A percentile compares a stretch with the other conserved stretches of the same genome.
Evolutionary conservation across 2,329 filamentous ascomycete genomes (phyloP).

Genomic region (Botryotinia calthae): DNA sequence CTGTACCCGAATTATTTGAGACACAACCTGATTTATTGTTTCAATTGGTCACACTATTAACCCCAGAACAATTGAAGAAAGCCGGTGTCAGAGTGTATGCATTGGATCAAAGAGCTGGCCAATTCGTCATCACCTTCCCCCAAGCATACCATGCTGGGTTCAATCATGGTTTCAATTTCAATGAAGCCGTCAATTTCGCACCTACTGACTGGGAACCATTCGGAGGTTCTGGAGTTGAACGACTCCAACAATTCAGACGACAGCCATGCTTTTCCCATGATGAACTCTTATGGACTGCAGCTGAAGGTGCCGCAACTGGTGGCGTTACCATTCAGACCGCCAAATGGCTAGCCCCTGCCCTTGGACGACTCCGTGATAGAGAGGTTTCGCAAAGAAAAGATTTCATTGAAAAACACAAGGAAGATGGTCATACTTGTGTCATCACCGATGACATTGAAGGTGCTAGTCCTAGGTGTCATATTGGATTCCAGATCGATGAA

Average conservation of each 20-base stretch:
- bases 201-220: slow-evolving; percentile 93
- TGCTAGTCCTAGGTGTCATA: slow-evolving; percentile 49
- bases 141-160: slow-evolving; percentile 97
- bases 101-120: slow-evolving; percentile 90
- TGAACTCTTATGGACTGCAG: slow-evolving; percentile 87
- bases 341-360: slow-evolving; percentile 88
- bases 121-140: slow-evolving; percentile 95
- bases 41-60: slow-evolving; percentile 93
- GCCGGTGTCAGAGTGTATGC: slow-evolving; percentile 92
- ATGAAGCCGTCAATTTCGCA: slow-evolving; percentile 97
- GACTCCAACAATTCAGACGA: slow-evolving; percentile 80
- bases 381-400: slow-evolving; percentile 67
- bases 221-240: slow-evolving; percentile 80
- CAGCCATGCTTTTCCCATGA: slow-evolving; percentile 98
- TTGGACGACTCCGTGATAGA: slow-evolving; percentile 73
- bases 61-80: slow-evolving; percentile 88
- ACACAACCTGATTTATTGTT: slow-evolving; percentile 95
- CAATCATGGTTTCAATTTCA: slow-evolving; percentile 98
- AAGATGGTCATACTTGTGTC: slow-evolving; percentile 41
- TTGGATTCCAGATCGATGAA: slow-evolving; percentile 65
- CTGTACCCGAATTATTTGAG: slow-evolving; percentile 94
- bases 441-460: slow-evolving; percentile 35
- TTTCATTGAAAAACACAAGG: slow-evolving; percentile 66
- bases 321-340: slow-evolving; percentile 77
- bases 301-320: slow-evolving; percentile 67